These are phyloP conservation scores for Viscum album DNA, from an alignment of 177 flowering plant species.

Conservation along the genomic window DNA sequence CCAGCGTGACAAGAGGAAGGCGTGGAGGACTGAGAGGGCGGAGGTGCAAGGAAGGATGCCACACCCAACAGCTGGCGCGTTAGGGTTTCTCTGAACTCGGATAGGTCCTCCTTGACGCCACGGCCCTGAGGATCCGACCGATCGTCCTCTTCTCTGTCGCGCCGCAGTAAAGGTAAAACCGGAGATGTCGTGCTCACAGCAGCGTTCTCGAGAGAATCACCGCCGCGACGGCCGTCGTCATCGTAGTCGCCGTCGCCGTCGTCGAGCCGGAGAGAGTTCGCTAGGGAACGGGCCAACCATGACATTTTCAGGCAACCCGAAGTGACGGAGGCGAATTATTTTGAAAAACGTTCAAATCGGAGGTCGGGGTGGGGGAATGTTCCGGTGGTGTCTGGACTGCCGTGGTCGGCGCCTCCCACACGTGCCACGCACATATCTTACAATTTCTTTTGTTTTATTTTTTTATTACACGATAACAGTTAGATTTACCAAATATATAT, in stretches of 20 bases:
- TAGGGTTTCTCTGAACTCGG: constrained; percentile 51
- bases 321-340: too few relatives aligned
- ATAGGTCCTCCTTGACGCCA: constrained; percentile 64
- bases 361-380: too few relatives aligned
- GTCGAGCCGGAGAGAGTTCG: constrained; percentile 44
- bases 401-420: too few relatives aligned
- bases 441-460: too few relatives aligned
- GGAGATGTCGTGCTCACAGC: not conserved
- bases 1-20: constrained; percentile 1
- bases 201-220: constrained; percentile 11
- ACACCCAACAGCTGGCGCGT: constrained; percentile 64
- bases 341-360: too few relatives aligned
- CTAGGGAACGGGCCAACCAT: constrained; percentile 61
- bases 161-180: not conserved
- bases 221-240: not conserved
- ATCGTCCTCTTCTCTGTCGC: constrained; percentile 8
- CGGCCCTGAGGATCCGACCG: constrained; percentile 21
- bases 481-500: too few relatives aligned
- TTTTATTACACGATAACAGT: too few relatives aligned
- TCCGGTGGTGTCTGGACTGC: too few relatives aligned
- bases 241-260: constrained; percentile 32
- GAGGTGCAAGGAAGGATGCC: constrained; percentile 70
- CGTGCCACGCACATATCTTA: too few relatives aligned
- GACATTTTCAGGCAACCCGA: too few relatives aligned
- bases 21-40: constrained; percentile 25